Conservation (phyloP, 306 rosid species). For the Bauhinia variegata region DNA sequence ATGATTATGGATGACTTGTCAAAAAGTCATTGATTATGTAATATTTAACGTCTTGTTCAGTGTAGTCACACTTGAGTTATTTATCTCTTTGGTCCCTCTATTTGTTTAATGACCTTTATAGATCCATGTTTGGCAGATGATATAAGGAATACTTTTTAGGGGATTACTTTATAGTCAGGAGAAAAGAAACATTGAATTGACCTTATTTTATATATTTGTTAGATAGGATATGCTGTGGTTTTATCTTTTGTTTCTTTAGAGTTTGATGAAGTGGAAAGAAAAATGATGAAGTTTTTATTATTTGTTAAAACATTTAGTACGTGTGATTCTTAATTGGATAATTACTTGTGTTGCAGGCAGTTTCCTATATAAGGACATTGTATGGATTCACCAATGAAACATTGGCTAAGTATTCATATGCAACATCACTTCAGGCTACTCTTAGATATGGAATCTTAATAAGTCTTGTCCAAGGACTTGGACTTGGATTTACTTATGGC, state of each 20-base stretch:
- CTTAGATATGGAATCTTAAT: conserved; percentile 96
- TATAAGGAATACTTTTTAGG: conserved; percentile 8
- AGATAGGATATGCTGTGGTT: conserved; percentile 15
- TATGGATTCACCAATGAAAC: conserved; percentile 98
- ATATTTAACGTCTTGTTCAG: too few relatives aligned
- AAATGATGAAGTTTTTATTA: conserved; percentile 19
- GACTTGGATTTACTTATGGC: conserved; percentile 99
- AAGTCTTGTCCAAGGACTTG: conserved; percentile 99
- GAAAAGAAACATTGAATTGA: conserved; percentile 2
- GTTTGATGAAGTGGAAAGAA: conserved; percentile 23
- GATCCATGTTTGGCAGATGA: conserved; percentile 12
- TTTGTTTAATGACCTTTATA: conserved; percentile 13
- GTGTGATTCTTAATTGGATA: conserved; percentile 34
- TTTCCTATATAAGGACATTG: conserved; percentile 85
- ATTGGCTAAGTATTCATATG: conserved; percentile 96
- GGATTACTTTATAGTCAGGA: conserved; percentile 22
- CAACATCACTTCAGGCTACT: conserved; percentile 98
- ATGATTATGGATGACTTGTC: conserved; percentile 20
- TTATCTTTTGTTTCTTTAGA: conserved; percentile 25
- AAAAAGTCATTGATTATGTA: not conserved
- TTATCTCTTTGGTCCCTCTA: conserved; percentile 13
- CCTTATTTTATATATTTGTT: conserved; percentile 23
- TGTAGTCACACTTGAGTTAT: not conserved
- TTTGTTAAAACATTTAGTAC: conserved; percentile 33
- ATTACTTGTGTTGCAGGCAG: conserved; percentile 73